Percentiles rank a stretch among this genome's conserved stretches.
Evolutionary conservation across 2,329 filamentous ascomycete genomes (phyloP).

Genomic region (Mycosphaerella arachidis): DNA sequence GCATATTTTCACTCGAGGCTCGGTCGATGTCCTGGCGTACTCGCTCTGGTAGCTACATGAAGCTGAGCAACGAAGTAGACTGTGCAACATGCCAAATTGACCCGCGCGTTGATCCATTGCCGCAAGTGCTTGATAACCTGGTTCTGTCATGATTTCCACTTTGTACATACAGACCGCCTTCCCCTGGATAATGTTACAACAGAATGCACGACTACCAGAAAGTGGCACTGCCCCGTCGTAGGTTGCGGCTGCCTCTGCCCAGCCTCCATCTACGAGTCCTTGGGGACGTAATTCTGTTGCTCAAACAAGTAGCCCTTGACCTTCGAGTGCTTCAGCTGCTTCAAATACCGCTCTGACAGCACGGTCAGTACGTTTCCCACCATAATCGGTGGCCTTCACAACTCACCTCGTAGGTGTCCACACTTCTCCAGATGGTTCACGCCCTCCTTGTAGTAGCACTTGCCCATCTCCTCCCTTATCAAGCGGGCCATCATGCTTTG

Average conservation of each 20-base stretch:
- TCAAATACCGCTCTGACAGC: constrained; percentile 67
- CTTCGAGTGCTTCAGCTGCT: constrained; percentile 70
- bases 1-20: no score
- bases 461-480: constrained; percentile 76
- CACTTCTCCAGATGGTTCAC: constrained; percentile 89
- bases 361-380: constrained; percentile 2
- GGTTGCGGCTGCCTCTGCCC: not conserved
- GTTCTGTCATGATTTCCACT: not conserved
- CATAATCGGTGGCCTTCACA: not conserved
- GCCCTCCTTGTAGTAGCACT: constrained; percentile 79
- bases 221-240: not conserved
- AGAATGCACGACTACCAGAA: not conserved
- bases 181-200: not conserved
- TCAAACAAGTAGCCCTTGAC: constrained; percentile 75
- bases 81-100: not conserved
- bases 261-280: constrained; percentile 4
- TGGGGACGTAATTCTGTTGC: constrained; percentile 64
- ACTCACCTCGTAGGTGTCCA: constrained; percentile 72
- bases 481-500: constrained; percentile 82
- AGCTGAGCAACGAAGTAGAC: not conserved
- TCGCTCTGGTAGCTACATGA: no score
- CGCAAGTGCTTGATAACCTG: not conserved
- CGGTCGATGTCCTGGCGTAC: no score
- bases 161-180: not conserved
- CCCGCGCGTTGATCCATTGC: not conserved